A percentile compares a stretch with the other conserved stretches of the same genome.
These are phyloP conservation scores for Globisporangium spinosum DNA, from an alignment of 352 stramenopile genomes.

Conservation along the genomic window DNA sequence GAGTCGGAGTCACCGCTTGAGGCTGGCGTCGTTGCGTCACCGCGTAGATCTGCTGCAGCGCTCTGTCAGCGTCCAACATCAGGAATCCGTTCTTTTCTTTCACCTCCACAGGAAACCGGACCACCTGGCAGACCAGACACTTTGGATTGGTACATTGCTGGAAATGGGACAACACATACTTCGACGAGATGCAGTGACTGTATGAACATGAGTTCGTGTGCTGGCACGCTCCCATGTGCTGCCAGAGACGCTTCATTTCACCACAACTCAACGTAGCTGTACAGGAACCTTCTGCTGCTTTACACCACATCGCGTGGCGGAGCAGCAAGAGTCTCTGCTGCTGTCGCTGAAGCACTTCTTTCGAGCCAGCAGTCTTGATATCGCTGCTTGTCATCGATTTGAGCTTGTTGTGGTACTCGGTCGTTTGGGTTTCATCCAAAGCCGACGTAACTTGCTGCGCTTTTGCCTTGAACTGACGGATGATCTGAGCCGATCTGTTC, in stretches of 20 bases:
- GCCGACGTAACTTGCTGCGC: conserved; percentile 78
- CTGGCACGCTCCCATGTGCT: conserved; percentile 97
- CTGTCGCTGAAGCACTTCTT: conserved; percentile 97
- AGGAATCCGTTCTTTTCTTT: conserved; percentile 88
- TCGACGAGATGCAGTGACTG: conserved; percentile 98
- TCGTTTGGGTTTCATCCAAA: conserved; percentile 74
- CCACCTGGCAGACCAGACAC: conserved; percentile 96
- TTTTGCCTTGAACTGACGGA: conserved; percentile 75
- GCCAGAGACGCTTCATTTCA: conserved; percentile 98
- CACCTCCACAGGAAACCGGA: conserved; percentile 96
- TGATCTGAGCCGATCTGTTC: conserved; percentile 76
- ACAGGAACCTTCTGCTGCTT: conserved; percentile 91
- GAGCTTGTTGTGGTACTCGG: conserved; percentile 83
- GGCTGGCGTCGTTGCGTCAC: conserved; percentile 57
- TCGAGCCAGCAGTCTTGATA: conserved; percentile 65
- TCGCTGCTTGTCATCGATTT: conserved; percentile 77
- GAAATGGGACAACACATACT: conserved; percentile 98
- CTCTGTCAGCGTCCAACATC: conserved; percentile 77
- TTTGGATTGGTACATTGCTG: conserved; percentile 97
- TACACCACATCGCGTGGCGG: conserved; percentile 98
- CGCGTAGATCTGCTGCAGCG: conserved; percentile 75
- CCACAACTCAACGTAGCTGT: conserved; percentile 94
- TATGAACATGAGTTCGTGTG: conserved; percentile 95
- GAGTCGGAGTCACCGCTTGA: conserved; percentile 8
- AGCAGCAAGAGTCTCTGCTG: conserved; percentile 96